Conservation (phyloP, 352 stramenopile genomes). For the Chloridella minuta region DNA sequence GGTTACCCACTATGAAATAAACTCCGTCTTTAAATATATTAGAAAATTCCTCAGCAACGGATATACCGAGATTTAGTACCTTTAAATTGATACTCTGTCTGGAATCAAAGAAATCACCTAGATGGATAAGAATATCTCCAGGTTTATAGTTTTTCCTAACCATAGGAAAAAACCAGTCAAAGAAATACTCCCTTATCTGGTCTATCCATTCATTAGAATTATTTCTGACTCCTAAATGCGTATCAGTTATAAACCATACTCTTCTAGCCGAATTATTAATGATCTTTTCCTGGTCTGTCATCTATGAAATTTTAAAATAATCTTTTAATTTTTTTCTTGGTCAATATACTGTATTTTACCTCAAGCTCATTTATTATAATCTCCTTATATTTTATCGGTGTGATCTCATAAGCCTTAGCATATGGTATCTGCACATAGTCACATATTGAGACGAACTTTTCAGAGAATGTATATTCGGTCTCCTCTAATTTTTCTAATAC, state of each 20-base stretch:
- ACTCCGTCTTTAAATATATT: background rate
- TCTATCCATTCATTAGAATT: background rate
- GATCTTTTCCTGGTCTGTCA: background rate
- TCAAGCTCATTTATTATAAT: background rate
- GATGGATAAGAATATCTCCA: background rate
- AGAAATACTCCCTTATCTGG: background rate
- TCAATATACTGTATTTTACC: background rate
- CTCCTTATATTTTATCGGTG: background rate
- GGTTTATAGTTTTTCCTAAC: background rate
- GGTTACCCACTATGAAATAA: background rate
- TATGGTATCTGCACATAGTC: background rate
- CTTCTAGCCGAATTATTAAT: background rate
- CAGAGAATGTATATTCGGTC: background rate
- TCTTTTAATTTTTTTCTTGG: background rate
- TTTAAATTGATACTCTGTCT: background rate
- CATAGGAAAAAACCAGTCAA: background rate
- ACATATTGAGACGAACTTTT: background rate
- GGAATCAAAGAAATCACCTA: background rate
- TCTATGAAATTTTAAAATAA: constrained; percentile 1
- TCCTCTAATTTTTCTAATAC: too few species aligned
- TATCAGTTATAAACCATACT: background rate
- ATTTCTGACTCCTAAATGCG: background rate
- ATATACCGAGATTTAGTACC: background rate
- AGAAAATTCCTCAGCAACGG: background rate
- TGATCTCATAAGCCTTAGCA: background rate